Evolutionary conservation across 257 asterid species (phyloP).

Genomic region (Fraxinus pennsylvanica): DNA sequence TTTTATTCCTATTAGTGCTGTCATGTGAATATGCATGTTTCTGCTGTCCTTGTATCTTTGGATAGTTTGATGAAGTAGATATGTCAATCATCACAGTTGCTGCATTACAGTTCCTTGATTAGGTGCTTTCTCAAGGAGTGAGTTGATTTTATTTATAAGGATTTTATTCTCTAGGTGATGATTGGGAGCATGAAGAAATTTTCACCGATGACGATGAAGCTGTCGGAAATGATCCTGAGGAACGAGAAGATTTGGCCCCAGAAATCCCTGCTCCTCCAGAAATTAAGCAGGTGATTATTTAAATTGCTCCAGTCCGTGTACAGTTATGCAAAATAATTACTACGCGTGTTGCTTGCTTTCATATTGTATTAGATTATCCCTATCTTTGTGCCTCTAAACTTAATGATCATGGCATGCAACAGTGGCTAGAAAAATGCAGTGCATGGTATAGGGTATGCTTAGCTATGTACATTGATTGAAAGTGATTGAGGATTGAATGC

Average conservation of each 20-base stretch:
- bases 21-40: background rate
- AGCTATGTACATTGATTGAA: constrained; percentile 5
- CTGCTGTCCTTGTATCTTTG: constrained; percentile 2
- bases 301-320: constrained; percentile 1
- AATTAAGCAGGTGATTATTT: constrained; percentile 74
- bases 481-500: background rate
- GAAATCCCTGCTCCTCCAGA: constrained; percentile 99
- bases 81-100: background rate
- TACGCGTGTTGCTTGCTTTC: background rate
- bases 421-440: background rate
- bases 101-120: background rate
- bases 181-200: constrained; percentile 99
- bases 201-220: constrained; percentile 98
- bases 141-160: constrained; percentile 7
- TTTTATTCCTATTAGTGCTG: background rate
- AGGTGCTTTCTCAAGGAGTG: background rate
- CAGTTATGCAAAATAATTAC: constrained; percentile 1
- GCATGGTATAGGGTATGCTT: background rate
- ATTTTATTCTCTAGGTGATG: constrained; percentile 64
- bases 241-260: constrained; percentile 94
- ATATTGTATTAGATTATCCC: background rate
- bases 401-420: background rate
- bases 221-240: constrained; percentile 81
- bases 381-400: background rate
- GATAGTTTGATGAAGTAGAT: background rate